Percentiles rank a stretch among this genome's conserved stretches.
Evolutionary conservation across 2,329 filamentous ascomycete genomes (phyloP).

Genomic region (Clonostachys solani): DNA sequence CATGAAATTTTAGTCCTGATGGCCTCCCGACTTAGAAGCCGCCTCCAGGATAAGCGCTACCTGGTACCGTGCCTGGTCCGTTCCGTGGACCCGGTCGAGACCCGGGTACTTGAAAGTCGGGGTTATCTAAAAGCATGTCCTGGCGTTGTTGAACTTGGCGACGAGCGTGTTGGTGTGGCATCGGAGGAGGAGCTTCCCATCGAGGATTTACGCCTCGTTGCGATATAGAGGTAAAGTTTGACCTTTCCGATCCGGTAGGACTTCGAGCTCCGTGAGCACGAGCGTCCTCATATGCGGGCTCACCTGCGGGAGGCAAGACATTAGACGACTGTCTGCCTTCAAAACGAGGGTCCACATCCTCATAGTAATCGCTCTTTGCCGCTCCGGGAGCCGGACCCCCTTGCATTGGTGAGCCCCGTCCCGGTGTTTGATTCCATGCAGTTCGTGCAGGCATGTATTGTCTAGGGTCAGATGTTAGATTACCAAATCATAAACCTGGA

Average conservation of each 20-base stretch:
- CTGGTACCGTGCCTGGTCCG: slow-evolving; percentile 42
- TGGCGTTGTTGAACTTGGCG: slow-evolving; percentile 47
- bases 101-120: slow-evolving; percentile 74
- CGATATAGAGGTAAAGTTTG: slow-evolving; percentile 85
- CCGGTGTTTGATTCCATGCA: slow-evolving; percentile 45
- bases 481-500: neutral
- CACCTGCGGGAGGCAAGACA: slow-evolving; percentile 18
- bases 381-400: slow-evolving; percentile 9
- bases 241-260: slow-evolving; percentile 73
- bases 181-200: slow-evolving; percentile 59
- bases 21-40: slow-evolving; percentile 13
- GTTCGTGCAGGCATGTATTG: slow-evolving; percentile 52
- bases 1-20: neutral
- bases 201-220: slow-evolving; percentile 85
- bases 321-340: slow-evolving; percentile 35
- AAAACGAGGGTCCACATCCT: slow-evolving; percentile 90
- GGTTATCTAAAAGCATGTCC: slow-evolving; percentile 77
- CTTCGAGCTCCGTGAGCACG: slow-evolving; percentile 55
- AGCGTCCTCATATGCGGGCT: slow-evolving; percentile 57
- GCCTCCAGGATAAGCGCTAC: slow-evolving; percentile 44
- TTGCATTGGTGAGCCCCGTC: slow-evolving; percentile 24
- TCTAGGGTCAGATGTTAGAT: neutral
- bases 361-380: slow-evolving; percentile 62
- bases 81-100: slow-evolving; percentile 21
- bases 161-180: slow-evolving; percentile 35